phyloP scores from a whole-genome alignment of 805 yeast genomes.

The Pichia pseudocactophila region DNA sequence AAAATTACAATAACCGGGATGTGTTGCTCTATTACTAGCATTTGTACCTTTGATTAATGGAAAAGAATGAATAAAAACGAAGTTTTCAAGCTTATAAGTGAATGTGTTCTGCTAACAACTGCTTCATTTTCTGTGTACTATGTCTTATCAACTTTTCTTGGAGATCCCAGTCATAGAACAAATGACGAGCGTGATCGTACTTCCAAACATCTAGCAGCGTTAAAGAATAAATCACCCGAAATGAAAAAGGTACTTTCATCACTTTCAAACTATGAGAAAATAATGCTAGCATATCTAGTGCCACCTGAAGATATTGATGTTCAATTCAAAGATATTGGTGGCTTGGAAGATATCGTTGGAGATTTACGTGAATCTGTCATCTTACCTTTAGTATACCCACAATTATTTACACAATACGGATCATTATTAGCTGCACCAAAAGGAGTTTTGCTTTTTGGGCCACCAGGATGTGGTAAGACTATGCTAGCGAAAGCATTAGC shows the following conservation, averaged over 20 bases:
- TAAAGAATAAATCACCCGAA: slow-evolving; percentile 53
- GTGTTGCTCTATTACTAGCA: too few relatives aligned
- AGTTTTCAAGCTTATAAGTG: slow-evolving; percentile 64
- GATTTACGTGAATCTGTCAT: slow-evolving; percentile 85
- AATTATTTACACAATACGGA: slow-evolving; percentile 60
- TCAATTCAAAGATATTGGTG: slow-evolving; percentile 80
- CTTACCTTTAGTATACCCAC: slow-evolving; percentile 77
- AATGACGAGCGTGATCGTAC: slow-evolving; percentile 57
- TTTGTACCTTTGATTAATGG: too few relatives aligned
- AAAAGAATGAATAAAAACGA: slow-evolving; percentile 48
- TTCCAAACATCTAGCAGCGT: slow-evolving; percentile 44
- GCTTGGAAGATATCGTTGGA: slow-evolving; percentile 70
- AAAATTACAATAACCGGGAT: too few relatives aligned
- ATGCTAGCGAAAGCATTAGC: slow-evolving; percentile 96
- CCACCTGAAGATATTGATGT: slow-evolving; percentile 77
- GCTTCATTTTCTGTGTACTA: slow-evolving; percentile 50
- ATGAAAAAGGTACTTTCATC: slow-evolving; percentile 42
- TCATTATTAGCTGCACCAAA: slow-evolving; percentile 78
- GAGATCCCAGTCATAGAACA: slow-evolving; percentile 34
- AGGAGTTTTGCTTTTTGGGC: slow-evolving; percentile 88
- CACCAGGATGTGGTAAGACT: slow-evolving; percentile 97
- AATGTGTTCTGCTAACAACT: slow-evolving; percentile 56
- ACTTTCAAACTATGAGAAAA: slow-evolving; percentile 54
- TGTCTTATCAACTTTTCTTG: slow-evolving; percentile 26
- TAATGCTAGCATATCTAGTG: slow-evolving; percentile 69